phyloP scores from a whole-genome alignment of 768 basidiomycete species.

The Calocera cornea region DNA sequence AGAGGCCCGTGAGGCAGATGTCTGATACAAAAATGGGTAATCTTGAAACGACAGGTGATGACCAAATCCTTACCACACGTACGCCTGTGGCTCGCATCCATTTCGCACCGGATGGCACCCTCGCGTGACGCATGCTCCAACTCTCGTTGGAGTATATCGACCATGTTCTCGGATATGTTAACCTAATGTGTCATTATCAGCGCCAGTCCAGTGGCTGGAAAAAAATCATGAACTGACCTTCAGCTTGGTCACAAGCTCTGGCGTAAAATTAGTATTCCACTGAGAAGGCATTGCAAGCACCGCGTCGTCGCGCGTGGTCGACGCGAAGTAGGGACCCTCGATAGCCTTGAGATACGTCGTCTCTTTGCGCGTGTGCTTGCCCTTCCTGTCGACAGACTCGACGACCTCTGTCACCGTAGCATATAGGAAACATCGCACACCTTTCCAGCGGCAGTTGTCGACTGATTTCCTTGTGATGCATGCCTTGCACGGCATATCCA shows the following conservation, averaged over 20 bases:
- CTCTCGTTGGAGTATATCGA: constrained; percentile 54
- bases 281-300: background rate
- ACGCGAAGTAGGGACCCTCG: background rate
- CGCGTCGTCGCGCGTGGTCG: background rate
- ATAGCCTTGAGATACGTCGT: background rate
- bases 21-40: no score
- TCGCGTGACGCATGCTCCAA: constrained; percentile 42
- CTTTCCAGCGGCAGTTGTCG: no score
- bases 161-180: constrained; percentile 45
- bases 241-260: background rate
- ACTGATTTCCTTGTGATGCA: no score
- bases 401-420: no score
- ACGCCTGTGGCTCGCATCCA: constrained; percentile 70
- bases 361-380: no score
- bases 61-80: constrained; percentile 53
- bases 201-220: background rate
- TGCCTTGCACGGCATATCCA: no score
- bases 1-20: constrained; percentile 87
- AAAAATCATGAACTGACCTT: background rate
- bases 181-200: background rate
- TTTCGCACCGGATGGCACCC: constrained; percentile 53
- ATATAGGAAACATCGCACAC: no score
- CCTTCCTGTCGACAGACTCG: no score
- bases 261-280: background rate
- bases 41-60: no score